Evolutionary conservation across 306 rosid genomes (phyloP).

Genomic region (Vigna angularis): DNA sequence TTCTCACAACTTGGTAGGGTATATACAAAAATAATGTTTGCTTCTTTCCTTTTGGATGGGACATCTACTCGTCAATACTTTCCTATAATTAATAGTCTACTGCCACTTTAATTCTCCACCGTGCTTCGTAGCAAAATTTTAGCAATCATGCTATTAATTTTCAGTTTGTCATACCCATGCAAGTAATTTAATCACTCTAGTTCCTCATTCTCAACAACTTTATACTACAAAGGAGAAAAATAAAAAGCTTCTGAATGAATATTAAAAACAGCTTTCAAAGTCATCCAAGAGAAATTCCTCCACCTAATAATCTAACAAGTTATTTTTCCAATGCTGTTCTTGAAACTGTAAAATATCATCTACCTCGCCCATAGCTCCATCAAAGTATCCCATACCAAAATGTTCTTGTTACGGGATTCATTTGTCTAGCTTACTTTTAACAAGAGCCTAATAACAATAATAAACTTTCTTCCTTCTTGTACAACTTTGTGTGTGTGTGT

Average conservation of each 20-base stretch:
- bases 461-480: no score
- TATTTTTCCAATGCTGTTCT: not conserved
- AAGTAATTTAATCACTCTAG: constrained; percentile 6
- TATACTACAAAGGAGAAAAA: constrained; percentile 5
- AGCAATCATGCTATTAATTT: not conserved
- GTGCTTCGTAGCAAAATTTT: not conserved
- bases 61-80: constrained; percentile 14
- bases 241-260: not conserved
- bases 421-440: no score
- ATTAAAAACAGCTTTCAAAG: not conserved
- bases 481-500: no score
- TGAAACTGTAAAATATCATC: not conserved
- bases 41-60: not conserved
- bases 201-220: constrained; percentile 18
- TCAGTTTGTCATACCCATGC: not conserved
- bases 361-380: not conserved
- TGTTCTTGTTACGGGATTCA: no score
- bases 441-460: no score
- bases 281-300: not conserved
- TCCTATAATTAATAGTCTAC: constrained; percentile 17
- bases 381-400: not conserved
- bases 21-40: not conserved
- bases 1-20: not conserved
- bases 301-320: not conserved
- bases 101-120: not conserved